phyloP scores from a whole-genome alignment of 306 rosid species.

The Medicago lupulina region DNA sequence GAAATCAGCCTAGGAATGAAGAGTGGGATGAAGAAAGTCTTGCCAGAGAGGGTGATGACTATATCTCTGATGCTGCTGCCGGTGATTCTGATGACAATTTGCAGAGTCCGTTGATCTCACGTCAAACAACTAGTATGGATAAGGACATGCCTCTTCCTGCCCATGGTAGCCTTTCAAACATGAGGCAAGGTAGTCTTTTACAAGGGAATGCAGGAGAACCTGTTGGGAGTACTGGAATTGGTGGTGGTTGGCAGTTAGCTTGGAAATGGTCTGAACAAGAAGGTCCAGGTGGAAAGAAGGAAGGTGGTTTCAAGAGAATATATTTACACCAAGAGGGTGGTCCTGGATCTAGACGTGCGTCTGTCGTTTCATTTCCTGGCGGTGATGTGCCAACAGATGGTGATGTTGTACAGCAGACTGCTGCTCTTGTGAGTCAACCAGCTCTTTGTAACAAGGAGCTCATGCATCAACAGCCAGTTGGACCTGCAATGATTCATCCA shows the following conservation, averaged over 20 bases:
- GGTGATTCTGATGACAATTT: slow-evolving; percentile 81
- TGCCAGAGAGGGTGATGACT: slow-evolving; percentile 82
- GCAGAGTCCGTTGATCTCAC: slow-evolving; percentile 84
- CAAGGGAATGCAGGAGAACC: slow-evolving; percentile 69
- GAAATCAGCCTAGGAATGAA: slow-evolving; percentile 75
- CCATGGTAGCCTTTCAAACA: slow-evolving; percentile 71
- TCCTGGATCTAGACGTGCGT: slow-evolving; percentile 72
- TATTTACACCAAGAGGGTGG: slow-evolving; percentile 88
- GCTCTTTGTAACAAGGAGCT: slow-evolving; percentile 76
- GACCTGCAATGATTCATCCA: slow-evolving; percentile 89
- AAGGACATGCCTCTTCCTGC: slow-evolving; percentile 68
- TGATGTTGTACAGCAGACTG: slow-evolving; percentile 64
- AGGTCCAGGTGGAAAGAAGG: slow-evolving; percentile 76
- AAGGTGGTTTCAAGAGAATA: slow-evolving; percentile 88
- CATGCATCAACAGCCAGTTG: slow-evolving; percentile 67
- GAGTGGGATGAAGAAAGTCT: slow-evolving; percentile 98
- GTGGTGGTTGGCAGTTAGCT: slow-evolving; percentile 98
- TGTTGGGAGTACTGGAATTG: slow-evolving; percentile 80
- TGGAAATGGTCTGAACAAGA: slow-evolving; percentile 94
- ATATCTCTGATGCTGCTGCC: slow-evolving; percentile 67
- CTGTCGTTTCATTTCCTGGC: slow-evolving; percentile 76
- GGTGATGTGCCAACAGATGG: slow-evolving; percentile 64
- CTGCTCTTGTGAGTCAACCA: slow-evolving; percentile 80
- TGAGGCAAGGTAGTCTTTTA: slow-evolving; percentile 64
- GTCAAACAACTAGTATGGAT: slow-evolving; percentile 86